A percentile compares a stretch with the other conserved stretches of the same genome.
These are phyloP conservation scores for Scedosporium dehoogii DNA, from an alignment of 2,329 filamentous ascomycete species.

Conservation along the genomic window DNA sequence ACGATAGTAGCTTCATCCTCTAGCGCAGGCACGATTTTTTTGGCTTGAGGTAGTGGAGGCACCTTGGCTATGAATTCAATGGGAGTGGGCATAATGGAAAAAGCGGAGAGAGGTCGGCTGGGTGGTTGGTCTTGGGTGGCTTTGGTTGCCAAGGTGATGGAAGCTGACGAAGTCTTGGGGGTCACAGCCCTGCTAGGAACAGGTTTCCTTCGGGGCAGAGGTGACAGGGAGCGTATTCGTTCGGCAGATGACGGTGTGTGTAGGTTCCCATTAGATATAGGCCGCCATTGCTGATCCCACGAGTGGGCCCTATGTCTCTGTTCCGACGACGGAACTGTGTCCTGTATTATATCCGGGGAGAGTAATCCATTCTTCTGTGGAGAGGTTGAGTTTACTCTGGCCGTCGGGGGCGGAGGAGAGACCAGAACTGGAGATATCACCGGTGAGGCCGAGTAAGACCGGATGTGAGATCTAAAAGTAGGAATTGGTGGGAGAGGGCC, in stretches of 20 bases:
- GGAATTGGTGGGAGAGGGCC: background rate
- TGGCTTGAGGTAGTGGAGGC: background rate
- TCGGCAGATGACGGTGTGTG: background rate
- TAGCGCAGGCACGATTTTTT: background rate
- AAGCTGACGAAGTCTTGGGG: background rate
- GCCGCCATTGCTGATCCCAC: background rate
- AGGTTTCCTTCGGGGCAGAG: constrained; percentile 1
- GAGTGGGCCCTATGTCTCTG: background rate
- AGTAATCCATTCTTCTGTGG: background rate
- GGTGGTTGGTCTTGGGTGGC: background rate
- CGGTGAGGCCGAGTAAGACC: background rate
- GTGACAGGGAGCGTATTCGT: background rate
- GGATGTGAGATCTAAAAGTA: background rate
- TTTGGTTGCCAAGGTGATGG: background rate
- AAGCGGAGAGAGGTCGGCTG: background rate
- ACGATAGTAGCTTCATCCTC: background rate
- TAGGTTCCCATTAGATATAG: background rate
- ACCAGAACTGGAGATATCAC: background rate
- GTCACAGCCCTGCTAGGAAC: background rate
- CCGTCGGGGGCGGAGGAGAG: constrained; percentile 1
- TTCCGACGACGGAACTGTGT: background rate
- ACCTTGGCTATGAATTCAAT: background rate
- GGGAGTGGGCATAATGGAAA: background rate
- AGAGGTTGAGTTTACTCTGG: background rate
- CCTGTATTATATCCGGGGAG: background rate